Conservation (phyloP, 208 protist species). For the Leishmania mexicana region DNA sequence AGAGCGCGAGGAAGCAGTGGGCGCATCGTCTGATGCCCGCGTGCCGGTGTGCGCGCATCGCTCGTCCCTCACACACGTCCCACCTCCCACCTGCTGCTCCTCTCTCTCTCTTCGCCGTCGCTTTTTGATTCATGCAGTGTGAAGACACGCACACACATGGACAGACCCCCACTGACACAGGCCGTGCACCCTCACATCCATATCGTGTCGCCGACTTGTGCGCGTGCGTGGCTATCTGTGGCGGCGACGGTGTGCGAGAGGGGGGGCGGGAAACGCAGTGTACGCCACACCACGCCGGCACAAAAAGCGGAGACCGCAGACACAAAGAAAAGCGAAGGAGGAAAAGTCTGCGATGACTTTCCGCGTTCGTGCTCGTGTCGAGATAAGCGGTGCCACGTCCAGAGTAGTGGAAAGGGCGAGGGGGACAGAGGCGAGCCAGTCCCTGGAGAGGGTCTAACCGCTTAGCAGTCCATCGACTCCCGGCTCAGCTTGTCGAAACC, state of each 20-base stretch:
- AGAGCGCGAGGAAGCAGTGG: not conserved
- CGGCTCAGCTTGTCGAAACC: slow-evolving; percentile 23
- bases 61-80: not conserved
- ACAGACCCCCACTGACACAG: not conserved
- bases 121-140: not conserved
- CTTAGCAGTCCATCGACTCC: not conserved
- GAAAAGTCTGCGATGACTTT: not conserved
- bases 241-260: not conserved
- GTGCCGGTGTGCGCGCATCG: not conserved
- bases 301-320: not conserved
- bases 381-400: not conserved
- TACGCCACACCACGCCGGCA: not conserved
- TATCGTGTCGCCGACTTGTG: not conserved
- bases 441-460: not conserved
- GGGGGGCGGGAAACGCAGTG: not conserved
- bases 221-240: not conserved
- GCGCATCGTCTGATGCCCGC: not conserved
- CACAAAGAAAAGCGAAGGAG: not conserved
- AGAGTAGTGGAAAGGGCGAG: not conserved
- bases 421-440: not conserved
- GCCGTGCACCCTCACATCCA: not conserved
- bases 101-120: not conserved
- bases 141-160: not conserved
- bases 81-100: not conserved
- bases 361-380: not conserved